Conservation (phyloP, 306 rosid species). For the Vigna unguiculata region DNA sequence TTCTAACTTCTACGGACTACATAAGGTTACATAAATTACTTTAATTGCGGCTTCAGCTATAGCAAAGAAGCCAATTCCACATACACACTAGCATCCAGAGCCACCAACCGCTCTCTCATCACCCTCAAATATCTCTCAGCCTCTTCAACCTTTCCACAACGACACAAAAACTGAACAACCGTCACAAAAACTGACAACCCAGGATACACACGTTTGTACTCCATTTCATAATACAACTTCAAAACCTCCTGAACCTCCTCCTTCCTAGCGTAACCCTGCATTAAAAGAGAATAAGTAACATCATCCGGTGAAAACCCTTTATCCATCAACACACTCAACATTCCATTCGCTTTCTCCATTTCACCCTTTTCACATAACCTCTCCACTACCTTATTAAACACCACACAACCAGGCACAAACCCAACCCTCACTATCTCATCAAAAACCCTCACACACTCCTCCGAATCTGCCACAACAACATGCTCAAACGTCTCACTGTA, state of each 20-base stretch:
- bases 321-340: slow-evolving; percentile 69
- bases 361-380: slow-evolving; percentile 65
- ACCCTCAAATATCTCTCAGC: slow-evolving; percentile 67
- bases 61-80: slow-evolving; percentile 57
- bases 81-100: slow-evolving; percentile 49
- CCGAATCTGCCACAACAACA: slow-evolving; percentile 58
- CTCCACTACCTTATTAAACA: slow-evolving; percentile 65
- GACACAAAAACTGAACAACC: slow-evolving; percentile 60
- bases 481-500: slow-evolving; percentile 61
- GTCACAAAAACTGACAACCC: slow-evolving; percentile 57
- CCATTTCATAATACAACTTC: slow-evolving; percentile 86
- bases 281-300: slow-evolving; percentile 58
- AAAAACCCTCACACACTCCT: slow-evolving; percentile 56
- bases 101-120: slow-evolving; percentile 64
- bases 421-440: slow-evolving; percentile 67
- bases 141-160: slow-evolving; percentile 63
- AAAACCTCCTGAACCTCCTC: slow-evolving; percentile 57
- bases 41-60: too few relatives aligned
- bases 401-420: slow-evolving; percentile 66
- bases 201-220: slow-evolving; percentile 59
- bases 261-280: slow-evolving; percentile 60
- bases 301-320: slow-evolving; percentile 69
- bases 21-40: too few relatives aligned
- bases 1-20: too few relatives aligned
- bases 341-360: slow-evolving; percentile 55